Base-by-base conservation (phyloP, 2,329 filamentous ascomycete species). In the Alternaria longipes region DNA sequence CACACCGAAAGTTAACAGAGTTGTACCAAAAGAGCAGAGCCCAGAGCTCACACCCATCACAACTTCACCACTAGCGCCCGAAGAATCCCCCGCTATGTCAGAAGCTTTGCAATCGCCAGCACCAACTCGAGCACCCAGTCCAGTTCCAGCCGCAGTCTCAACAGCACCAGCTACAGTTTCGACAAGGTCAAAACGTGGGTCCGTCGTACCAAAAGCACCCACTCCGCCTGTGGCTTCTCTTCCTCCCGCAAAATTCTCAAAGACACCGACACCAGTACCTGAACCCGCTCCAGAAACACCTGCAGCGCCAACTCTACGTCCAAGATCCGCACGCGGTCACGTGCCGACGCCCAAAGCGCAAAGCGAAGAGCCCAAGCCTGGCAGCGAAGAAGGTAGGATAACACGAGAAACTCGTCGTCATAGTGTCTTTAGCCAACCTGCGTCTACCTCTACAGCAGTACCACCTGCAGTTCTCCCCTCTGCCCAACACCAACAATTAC, bases 361-460 rank as follows among this genome's bases (percentile, higher is more conserved):
- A 30, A 82, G 80, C 54, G 82, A 83, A 61, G 83, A 84, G 64
- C 81, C 84, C 11, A 77, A 79, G 58, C 68, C 70, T 11, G 36
- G 36, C 42, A 74, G 79, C 57, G 78, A 82, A 59, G 61, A 75
- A 60, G 74, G 71, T 54, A 72, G 73, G 47, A 64, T 71, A 9
- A 63, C 73, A 3, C 78, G 77, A 22, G 77, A 79, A 54, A 75
- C 81, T 22, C 80, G 82, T 38, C 79, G 82, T 36, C 79, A 78
- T 56, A 83, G 81, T 70, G 81, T 82, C 49, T 81, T 81, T 54
- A 80, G 78, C 61, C 72, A 81, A 51, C 79, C 79, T n/a, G 64
- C 67, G 50, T 42, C 58, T 38, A 28, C 54, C 9, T 41, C 46
- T 18, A 57, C 54, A 57, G 58, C 47, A 60, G 58, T 47, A 57